Evolutionary conservation across 345 rosid species (phyloP), one percentile per base, ranked within the genome.

Genomic region (Rhodomyrtus tomentosa): DNA sequence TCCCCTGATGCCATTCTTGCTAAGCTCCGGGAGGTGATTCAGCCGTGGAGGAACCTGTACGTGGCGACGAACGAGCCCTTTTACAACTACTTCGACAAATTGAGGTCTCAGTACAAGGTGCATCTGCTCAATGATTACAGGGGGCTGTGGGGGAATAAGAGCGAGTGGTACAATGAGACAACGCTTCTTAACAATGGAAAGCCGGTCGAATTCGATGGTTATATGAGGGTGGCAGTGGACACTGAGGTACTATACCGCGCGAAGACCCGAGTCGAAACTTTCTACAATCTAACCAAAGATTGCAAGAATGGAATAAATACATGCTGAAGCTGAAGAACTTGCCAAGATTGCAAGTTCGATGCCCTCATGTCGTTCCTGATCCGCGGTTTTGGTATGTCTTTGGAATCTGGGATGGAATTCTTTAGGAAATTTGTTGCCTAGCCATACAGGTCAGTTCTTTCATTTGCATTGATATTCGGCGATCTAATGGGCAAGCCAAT

Each of bases 191-290:
- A 94, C 81, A 87, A 90, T 85, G 98, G 95, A 68, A 90, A 85
- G 55, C 92, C 93, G 0, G 99, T 95, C 25, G 95, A 95, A 84
- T 97, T 97, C 84, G 99, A 97, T 85, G 98, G 99, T 29, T 95
- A 94, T 88, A 97, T 95, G 99, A 92, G 99, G 89, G 99, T 93
- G 72, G 98, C 96, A 29, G 98, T 95, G 85, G 99, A 97, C 85
- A 97, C 99, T 1, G 99, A 95, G 89, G 96, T 95, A 55, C 89
- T 95, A 86, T 91, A 90, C 84, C 88, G 96, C 82, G 98, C 93
- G 10, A 95, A 95, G 89, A 92, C 93, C 0, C 90, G 92, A 0
- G 95, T 97, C 3, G 99, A 97, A 85, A 97, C 99, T 13, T 97
- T 97, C 86, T 90, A 95, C 89, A 94, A 97, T 84, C 89, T 95